Percentiles rank a stretch among this genome's conserved stretches.
phyloP scores from a whole-genome alignment of 306 rosid species.

The Bauhinia variegata region DNA sequence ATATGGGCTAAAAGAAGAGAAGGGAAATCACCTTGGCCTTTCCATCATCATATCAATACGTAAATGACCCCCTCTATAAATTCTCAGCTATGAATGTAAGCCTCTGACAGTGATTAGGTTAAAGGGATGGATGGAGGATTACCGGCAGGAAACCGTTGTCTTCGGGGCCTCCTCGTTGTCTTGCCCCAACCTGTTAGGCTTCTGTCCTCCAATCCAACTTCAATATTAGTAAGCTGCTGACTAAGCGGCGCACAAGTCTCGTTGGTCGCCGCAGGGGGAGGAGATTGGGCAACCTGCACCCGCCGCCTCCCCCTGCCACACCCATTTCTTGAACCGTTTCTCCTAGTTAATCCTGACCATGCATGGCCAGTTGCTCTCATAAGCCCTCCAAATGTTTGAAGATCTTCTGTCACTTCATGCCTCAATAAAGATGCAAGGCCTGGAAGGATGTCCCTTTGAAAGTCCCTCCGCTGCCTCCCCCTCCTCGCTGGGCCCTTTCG shows the following conservation, averaged over 20 bases:
- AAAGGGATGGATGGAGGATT: conserved; percentile 64
- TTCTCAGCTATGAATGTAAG: conserved; percentile 57
- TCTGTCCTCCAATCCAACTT: conserved; percentile 81
- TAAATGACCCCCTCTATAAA: conserved; percentile 63
- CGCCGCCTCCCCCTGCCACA: conserved; percentile 82
- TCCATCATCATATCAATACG: conserved; percentile 57
- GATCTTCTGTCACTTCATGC: conserved; percentile 97
- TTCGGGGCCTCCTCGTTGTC: conserved; percentile 89
- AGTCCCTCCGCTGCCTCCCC: conserved; percentile 94
- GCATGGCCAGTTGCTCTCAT: conserved; percentile 87
- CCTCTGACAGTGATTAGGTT: conserved; percentile 60
- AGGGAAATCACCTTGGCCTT: conserved; percentile 54
- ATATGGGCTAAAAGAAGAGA: conserved; percentile 70
- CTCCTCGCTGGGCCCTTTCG: conserved; percentile 86
- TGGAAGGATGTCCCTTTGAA: conserved; percentile 97
- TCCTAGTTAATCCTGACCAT: conserved; percentile 85
- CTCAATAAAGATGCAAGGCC: conserved; percentile 84
- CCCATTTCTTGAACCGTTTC: conserved; percentile 78
- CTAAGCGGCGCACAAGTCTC: conserved; percentile 56
- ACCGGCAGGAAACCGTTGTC: conserved; percentile 88
- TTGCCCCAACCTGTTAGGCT: conserved; percentile 98
- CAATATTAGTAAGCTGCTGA: conserved; percentile 67
- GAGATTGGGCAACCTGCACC: conserved; percentile 53
- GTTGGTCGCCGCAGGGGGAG: conserved; percentile 45
- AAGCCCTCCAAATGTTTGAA: conserved; percentile 91